Conservation (phyloP, 2,329 filamentous ascomycete genomes). For the Hypoxylon sp. region DNA sequence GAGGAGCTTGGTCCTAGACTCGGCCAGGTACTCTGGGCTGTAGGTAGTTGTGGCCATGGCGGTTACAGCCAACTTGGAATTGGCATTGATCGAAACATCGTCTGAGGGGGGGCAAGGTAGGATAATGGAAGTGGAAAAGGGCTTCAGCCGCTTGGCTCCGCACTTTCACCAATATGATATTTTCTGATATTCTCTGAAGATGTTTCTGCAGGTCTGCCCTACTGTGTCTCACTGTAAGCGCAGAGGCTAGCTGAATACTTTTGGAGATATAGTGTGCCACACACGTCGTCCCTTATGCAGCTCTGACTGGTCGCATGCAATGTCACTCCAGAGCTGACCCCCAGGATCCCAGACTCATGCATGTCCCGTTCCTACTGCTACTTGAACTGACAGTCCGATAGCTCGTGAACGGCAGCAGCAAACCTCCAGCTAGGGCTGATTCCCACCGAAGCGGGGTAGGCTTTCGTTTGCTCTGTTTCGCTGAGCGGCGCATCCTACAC, state of each 20-base stretch:
- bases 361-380: constrained; percentile 17
- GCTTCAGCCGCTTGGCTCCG: neutral
- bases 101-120: neutral
- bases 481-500: constrained; percentile 18
- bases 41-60: constrained; percentile 34
- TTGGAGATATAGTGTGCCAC: constrained; percentile 4
- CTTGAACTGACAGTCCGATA: neutral
- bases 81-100: constrained; percentile 5
- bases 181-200: constrained; percentile 22
- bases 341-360: constrained; percentile 18
- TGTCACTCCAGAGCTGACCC: constrained; percentile 21
- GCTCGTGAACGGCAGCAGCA: constrained; percentile 3
- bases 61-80: constrained; percentile 1
- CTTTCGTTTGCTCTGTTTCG: constrained; percentile 18
- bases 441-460: constrained; percentile 23
- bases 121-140: constrained; percentile 1
- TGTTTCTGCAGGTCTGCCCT: neutral
- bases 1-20: constrained; percentile 39
- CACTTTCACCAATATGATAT: constrained; percentile 13
- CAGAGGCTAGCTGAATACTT: constrained; percentile 9
- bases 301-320: constrained; percentile 17
- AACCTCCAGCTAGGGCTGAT: constrained; percentile 8
- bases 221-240: constrained; percentile 1
- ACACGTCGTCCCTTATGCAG: constrained; percentile 21
- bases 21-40: constrained; percentile 44